phyloP scores from a whole-genome alignment of 768 basidiomycete species.

The Pleurotus ostreatus region DNA sequence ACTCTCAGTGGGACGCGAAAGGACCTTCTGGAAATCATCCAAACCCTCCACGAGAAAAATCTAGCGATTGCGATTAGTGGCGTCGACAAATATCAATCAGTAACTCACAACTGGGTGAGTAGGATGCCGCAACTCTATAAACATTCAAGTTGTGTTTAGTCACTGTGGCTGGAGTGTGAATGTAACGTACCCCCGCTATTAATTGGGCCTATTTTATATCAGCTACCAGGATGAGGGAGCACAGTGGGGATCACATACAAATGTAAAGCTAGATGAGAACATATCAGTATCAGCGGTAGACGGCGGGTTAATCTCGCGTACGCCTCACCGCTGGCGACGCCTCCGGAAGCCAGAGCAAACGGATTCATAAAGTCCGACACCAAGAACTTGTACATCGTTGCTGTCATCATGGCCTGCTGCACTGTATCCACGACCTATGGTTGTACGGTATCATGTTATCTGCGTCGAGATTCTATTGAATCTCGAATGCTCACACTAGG shows the following conservation, averaged over 20 bases:
- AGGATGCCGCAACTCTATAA: background rate
- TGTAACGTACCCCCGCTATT: background rate
- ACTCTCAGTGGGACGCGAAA: background rate
- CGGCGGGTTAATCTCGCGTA: background rate
- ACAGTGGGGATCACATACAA: background rate
- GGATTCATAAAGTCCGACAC: conserved; percentile 1
- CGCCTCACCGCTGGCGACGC: background rate
- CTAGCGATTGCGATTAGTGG: background rate
- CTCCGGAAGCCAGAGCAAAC: conserved; percentile 1
- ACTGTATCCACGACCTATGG: background rate
- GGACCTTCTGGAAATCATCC: background rate
- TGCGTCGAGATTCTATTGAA: background rate
- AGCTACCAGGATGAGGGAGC: background rate
- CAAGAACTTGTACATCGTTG: conserved; percentile 2
- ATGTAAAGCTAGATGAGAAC: background rate
- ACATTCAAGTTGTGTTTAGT: background rate
- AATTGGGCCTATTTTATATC: background rate
- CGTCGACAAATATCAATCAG: background rate
- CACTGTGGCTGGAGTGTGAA: background rate
- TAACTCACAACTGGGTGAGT: background rate
- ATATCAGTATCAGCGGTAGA: background rate
- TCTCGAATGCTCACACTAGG: background rate
- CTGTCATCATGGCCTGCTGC: conserved; percentile 1
- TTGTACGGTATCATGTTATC: background rate
- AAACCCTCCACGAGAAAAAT: conserved; percentile 5